A percentile compares a stretch with the other conserved stretches of the same genome.
phyloP scores from a whole-genome alignment of 495 filamentous ascomycete genomes.

The Copromyces sp. region DNA sequence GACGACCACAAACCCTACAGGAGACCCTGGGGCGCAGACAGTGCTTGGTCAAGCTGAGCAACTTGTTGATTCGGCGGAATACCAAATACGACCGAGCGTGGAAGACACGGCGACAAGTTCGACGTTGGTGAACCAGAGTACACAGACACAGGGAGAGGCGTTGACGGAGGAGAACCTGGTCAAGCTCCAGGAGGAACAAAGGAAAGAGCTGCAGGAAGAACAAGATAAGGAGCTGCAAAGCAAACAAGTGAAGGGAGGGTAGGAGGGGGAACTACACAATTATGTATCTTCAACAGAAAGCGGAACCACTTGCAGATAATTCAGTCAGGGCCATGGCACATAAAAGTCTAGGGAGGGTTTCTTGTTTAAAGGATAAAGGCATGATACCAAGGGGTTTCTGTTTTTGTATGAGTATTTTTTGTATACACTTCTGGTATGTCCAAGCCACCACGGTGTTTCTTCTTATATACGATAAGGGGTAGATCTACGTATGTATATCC shows the following conservation, averaged over 20 bases:
- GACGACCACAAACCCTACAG: neutral
- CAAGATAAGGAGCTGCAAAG: neutral
- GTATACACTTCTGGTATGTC: neutral
- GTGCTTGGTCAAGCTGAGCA: neutral
- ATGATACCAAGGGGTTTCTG: neutral
- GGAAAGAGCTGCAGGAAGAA: slow-evolving; percentile 13
- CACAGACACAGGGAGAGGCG: slow-evolving; percentile 12
- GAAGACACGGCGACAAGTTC: neutral
- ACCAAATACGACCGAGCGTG: neutral
- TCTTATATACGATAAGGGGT: no score
- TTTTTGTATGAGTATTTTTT: neutral
- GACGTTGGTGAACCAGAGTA: neutral
- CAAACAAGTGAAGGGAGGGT: neutral
- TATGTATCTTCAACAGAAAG: neutral
- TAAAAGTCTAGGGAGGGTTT: neutral
- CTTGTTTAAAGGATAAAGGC: neutral
- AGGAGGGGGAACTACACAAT: neutral
- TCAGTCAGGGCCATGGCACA: neutral
- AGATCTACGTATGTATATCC: no score
- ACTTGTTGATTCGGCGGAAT: neutral
- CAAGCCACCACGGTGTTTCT: neutral
- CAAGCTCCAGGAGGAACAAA: slow-evolving; percentile 16
- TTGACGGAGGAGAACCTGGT: slow-evolving; percentile 30
- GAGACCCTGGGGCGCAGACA: neutral
- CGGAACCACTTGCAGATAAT: neutral